A percentile compares a stretch with the other conserved stretches of the same genome.
These are phyloP conservation scores for Camellia granthamiana DNA, from an alignment of 148 eudicot species.

Conservation along the genomic window DNA sequence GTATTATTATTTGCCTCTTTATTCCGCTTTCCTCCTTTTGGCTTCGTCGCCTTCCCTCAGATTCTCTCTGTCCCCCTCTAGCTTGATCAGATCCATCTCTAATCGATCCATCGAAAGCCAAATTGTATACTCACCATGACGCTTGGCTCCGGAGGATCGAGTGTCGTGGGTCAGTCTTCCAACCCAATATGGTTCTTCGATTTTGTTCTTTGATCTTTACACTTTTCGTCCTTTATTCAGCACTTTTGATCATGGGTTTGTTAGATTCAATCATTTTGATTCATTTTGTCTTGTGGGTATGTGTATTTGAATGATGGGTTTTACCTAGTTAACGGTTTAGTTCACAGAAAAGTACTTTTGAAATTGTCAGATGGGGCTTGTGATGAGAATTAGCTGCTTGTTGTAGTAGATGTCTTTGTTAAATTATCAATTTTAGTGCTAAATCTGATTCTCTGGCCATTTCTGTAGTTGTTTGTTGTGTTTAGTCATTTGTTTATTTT, in stretches of 20 bases:
- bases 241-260: neutral
- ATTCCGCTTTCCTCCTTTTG: neutral
- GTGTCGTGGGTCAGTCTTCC: constrained; percentile 39
- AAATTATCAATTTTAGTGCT: neutral
- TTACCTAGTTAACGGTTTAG: neutral
- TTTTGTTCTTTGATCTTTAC: neutral
- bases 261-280: neutral
- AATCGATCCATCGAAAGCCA: neutral
- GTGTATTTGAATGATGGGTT: neutral
- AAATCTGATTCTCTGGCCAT: neutral
- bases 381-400: neutral
- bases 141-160: constrained; percentile 46
- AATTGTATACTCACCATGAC: constrained; percentile 14
- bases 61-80: neutral
- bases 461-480: neutral
- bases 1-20: neutral
- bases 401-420: neutral
- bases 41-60: constrained; percentile 1
- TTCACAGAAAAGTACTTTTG: no score
- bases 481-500: neutral
- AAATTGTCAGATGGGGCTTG: neutral
- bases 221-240: neutral
- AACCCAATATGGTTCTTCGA: neutral
- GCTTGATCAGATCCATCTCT: constrained; percentile 11
- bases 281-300: neutral